Conservation (phyloP, 257 asterid genomes). For the Craterostigma plantagineum region DNA sequence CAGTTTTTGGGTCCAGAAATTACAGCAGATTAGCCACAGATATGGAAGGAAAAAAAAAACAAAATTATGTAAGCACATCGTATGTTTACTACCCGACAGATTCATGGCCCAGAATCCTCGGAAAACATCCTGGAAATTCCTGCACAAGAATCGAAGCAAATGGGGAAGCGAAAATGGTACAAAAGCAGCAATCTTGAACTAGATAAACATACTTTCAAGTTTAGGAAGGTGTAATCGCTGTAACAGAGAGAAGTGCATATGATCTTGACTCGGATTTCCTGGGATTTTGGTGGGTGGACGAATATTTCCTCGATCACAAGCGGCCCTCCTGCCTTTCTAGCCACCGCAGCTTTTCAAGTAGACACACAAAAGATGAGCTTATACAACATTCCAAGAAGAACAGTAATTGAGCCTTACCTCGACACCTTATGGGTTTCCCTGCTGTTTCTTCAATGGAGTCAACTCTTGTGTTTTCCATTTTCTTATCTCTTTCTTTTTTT, state of each 20-base stretch:
- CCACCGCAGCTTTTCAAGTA: slow-evolving; percentile 78
- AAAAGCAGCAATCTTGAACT: not conserved
- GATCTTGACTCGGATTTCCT: slow-evolving; percentile 62
- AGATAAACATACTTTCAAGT: slow-evolving; percentile 17
- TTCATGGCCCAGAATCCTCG: slow-evolving; percentile 71
- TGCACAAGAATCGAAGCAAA: slow-evolving; percentile 9
- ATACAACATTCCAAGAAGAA: not conserved
- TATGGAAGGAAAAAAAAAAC: not conserved
- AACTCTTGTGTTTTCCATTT: too few relatives aligned
- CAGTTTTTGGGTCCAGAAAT: slow-evolving; percentile 17
- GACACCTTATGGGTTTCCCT: slow-evolving; percentile 69
- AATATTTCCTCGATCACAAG: slow-evolving; percentile 63
- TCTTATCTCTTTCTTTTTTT: too few relatives aligned
- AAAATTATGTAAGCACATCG: too few relatives aligned
- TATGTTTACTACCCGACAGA: slow-evolving; percentile 41
- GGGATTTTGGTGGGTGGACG: slow-evolving; percentile 44
- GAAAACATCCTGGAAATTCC: slow-evolving; percentile 47
- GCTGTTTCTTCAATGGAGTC: too few relatives aligned
- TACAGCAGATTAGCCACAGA: slow-evolving; percentile 7
- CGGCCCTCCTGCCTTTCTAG: slow-evolving; percentile 55
- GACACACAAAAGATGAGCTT: slow-evolving; percentile 4
- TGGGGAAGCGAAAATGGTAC: not conserved
- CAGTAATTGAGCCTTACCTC: slow-evolving; percentile 20
- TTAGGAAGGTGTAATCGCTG: slow-evolving; percentile 53
- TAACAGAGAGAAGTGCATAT: slow-evolving; percentile 62